Conservation (phyloP, 805 yeast genomes). For the Maudiozyma bulderi region DNA sequence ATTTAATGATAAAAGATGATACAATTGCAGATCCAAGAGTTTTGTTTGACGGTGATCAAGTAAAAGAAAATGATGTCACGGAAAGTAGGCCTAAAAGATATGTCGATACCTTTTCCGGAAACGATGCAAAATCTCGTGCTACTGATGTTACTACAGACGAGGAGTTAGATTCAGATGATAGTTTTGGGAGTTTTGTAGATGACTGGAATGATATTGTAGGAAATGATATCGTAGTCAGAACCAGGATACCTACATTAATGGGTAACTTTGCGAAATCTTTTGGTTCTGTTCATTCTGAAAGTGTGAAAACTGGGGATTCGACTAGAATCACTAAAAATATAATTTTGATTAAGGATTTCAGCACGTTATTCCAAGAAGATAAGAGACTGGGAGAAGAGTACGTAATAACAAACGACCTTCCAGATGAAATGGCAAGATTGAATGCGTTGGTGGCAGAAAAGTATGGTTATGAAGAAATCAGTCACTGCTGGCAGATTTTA, state of each 20-base stretch:
- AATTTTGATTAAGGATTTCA: constrained; percentile 57
- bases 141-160: constrained; percentile 19
- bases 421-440: constrained; percentile 54
- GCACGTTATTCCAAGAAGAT: constrained; percentile 64
- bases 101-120: constrained; percentile 20
- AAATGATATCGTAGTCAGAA: constrained; percentile 41
- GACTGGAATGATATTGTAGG: constrained; percentile 61
- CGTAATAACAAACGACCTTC: constrained; percentile 50
- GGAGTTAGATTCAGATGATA: constrained; percentile 20
- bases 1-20: constrained; percentile 16
- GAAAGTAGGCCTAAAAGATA: constrained; percentile 25
- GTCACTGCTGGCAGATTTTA: constrained; percentile 66
- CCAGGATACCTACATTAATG: constrained; percentile 42
- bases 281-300: constrained; percentile 19
- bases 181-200: constrained; percentile 52
- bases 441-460: constrained; percentile 63
- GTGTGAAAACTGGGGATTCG: constrained; percentile 20
- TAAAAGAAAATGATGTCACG: neutral
- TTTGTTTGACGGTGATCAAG: constrained; percentile 1
- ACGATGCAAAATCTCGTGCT: constrained; percentile 5
- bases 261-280: constrained; percentile 20
- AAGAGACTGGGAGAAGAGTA: constrained; percentile 61
- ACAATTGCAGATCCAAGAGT: neutral
- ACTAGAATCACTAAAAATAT: constrained; percentile 36
- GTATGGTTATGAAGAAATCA: constrained; percentile 51